Evolutionary conservation across 2,329 filamentous ascomycete genomes (phyloP).

Genomic region (Pseudohalonectria lignicola): DNA sequence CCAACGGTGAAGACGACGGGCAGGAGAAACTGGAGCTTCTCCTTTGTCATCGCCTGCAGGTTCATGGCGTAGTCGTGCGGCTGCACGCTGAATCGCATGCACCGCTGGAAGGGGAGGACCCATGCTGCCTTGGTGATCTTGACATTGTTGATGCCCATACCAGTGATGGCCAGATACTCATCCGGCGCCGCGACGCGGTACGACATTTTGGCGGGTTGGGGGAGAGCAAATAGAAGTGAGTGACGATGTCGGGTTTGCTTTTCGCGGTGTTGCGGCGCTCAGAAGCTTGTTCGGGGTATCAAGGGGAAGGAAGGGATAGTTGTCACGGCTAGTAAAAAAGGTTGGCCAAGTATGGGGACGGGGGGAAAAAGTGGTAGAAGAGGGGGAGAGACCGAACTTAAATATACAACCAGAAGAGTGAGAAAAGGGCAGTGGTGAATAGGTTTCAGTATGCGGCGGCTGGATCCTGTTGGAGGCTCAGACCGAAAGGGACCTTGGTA

Average conservation of each 20-base stretch:
- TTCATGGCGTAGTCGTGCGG: slow-evolving; percentile 76
- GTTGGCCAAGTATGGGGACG: too few species aligned
- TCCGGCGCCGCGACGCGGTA: slow-evolving; percentile 65
- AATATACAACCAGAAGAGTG: too few species aligned
- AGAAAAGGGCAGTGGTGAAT: too few species aligned
- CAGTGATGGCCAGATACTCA: slow-evolving; percentile 81
- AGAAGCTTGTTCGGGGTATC: too few species aligned
- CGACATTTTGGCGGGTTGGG: slow-evolving; percentile 32
- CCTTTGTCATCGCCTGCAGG: slow-evolving; percentile 78
- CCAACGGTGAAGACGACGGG: slow-evolving; percentile 82
- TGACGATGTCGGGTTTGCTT: too few species aligned
- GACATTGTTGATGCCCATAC: slow-evolving; percentile 63
- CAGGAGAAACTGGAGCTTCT: slow-evolving; percentile 74
- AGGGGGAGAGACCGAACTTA: too few species aligned
- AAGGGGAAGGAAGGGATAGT: background rate
- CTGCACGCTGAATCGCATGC: slow-evolving; percentile 50
- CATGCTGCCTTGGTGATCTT: slow-evolving; percentile 70
- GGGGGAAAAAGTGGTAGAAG: too few species aligned
- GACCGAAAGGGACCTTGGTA: too few species aligned
- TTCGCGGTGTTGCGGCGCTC: too few species aligned
- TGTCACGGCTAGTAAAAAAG: background rate
- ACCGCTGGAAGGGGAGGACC: slow-evolving; percentile 61
- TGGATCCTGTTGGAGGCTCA: too few species aligned
- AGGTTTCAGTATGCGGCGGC: too few species aligned
- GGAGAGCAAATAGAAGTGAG: background rate